These are phyloP conservation scores for Coemansia sp. DNA, from an alignment of 192 early-diverging fungal genomes.

Conservation along the genomic window DNA sequence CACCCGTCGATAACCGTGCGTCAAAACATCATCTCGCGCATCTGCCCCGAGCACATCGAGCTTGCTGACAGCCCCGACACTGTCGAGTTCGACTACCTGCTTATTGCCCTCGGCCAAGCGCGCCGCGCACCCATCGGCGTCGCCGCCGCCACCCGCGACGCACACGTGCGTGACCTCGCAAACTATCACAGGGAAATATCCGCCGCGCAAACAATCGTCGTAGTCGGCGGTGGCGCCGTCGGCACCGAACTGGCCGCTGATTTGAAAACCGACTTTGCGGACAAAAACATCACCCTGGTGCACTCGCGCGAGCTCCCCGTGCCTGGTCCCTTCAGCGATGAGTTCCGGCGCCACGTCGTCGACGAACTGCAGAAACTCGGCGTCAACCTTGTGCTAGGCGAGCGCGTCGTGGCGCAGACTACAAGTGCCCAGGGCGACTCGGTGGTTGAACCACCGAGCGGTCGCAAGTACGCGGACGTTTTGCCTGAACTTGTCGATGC, in stretches of 20 bases:
- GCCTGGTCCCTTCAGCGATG: constrained; percentile 51
- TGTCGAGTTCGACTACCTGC: constrained; percentile 45
- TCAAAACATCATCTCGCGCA: constrained; percentile 25
- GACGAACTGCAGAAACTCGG: constrained; percentile 48
- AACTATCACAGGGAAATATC: constrained; percentile 28
- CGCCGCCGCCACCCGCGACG: constrained; percentile 19
- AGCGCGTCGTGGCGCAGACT: constrained; percentile 46
- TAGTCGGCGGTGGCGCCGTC: constrained; percentile 74
- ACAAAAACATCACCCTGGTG: constrained; percentile 40
- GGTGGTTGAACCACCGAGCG: too few species aligned
- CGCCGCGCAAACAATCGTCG: constrained; percentile 55
- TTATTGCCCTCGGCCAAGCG: constrained; percentile 34
- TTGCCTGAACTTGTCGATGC: constrained; percentile 46
- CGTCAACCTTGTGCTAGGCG: constrained; percentile 50
- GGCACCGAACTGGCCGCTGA: constrained; percentile 77
- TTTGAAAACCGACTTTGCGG: constrained; percentile 37
- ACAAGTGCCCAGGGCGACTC: constrained; percentile 2
- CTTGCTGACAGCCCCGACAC: constrained; percentile 23
- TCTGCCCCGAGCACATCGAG: constrained; percentile 23
- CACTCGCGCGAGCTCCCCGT: constrained; percentile 59
- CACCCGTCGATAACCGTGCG: constrained; percentile 31
- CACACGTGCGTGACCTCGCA: constrained; percentile 25
- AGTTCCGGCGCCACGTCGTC: constrained; percentile 47
- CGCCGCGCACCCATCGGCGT: constrained; percentile 40
- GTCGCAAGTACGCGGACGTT: constrained; percentile 28